These are phyloP conservation scores for Phycomyces nitens DNA, from an alignment of 192 early-diverging fungal species.

Conservation along the genomic window DNA sequence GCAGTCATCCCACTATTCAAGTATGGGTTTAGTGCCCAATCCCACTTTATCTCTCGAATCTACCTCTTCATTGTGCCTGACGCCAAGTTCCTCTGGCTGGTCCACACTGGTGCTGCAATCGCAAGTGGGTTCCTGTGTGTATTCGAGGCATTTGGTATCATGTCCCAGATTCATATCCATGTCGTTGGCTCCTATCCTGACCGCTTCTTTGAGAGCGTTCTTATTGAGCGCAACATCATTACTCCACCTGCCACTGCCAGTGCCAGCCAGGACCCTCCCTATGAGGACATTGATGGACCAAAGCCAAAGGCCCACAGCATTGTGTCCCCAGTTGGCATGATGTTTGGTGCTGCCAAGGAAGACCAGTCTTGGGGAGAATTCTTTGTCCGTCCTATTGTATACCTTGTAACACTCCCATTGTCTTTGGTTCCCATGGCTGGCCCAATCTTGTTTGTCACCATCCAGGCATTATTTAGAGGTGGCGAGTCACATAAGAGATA, in stretches of 20 bases:
- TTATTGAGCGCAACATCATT: not conserved
- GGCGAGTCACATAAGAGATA: constrained; percentile 39
- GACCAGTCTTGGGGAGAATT: not conserved
- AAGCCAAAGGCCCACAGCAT: not conserved
- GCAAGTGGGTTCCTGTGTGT: constrained; percentile 10
- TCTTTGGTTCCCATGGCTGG: constrained; percentile 41
- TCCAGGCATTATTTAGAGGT: constrained; percentile 39
- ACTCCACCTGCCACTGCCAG: not conserved
- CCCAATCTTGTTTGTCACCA: constrained; percentile 36
- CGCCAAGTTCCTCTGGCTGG: not conserved
- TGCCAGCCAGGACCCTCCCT: not conserved
- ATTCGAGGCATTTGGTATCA: constrained; percentile 3
- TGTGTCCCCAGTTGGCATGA: constrained; percentile 8
- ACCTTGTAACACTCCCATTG: constrained; percentile 42
- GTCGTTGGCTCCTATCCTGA: constrained; percentile 7
- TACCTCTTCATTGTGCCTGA: not conserved
- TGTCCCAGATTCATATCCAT: not conserved
- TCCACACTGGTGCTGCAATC: not conserved
- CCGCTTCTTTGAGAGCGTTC: constrained; percentile 18
- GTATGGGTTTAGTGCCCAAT: constrained; percentile 9
- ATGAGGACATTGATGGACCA: not conserved
- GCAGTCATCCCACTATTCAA: constrained; percentile 8
- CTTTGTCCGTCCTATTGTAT: constrained; percentile 16
- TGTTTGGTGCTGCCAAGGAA: constrained; percentile 3
- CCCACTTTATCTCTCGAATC: not conserved